Evolutionary conservation across 768 basidiomycete species (phyloP).

Genomic region (Inosperma sp.): DNA sequence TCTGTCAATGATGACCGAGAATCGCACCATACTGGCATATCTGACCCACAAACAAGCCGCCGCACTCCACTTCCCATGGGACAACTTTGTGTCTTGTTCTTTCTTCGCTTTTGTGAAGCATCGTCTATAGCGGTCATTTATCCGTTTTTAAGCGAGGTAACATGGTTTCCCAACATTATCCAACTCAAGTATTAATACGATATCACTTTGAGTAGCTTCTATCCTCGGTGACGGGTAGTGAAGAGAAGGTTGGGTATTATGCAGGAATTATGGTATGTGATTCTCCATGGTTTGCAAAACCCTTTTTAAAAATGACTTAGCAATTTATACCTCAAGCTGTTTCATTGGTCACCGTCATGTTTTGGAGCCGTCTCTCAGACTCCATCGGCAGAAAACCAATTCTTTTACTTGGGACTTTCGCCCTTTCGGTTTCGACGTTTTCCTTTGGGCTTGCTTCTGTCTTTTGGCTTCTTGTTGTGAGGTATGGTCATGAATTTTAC

Average conservation of each 20-base stretch:
- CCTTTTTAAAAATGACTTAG: constrained; percentile 28
- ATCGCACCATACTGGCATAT: too few species aligned
- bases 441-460: constrained; percentile 56
- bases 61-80: constrained; percentile 49
- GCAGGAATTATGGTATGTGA: constrained; percentile 53
- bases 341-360: constrained; percentile 53
- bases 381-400: constrained; percentile 59
- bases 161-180: constrained; percentile 30
- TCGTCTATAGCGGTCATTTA: constrained; percentile 55
- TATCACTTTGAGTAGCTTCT: constrained; percentile 17
- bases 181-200: constrained; percentile 32
- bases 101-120: constrained; percentile 58
- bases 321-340: constrained; percentile 58
- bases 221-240: constrained; percentile 43
- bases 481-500: constrained; percentile 21
- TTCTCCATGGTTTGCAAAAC: neutral
- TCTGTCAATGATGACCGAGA: too few species aligned
- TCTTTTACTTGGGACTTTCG: constrained; percentile 50
- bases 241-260: constrained; percentile 55
- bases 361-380: constrained; percentile 63
- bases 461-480: constrained; percentile 47
- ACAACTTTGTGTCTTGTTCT: constrained; percentile 51
- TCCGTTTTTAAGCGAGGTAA: constrained; percentile 41
- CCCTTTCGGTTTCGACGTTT: constrained; percentile 51
- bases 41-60: neutral